Evolutionary conservation across 805 yeast genomes (phyloP), one percentile per base, ranked within the genome.

Genomic region (Yarrowia bubula): DNA sequence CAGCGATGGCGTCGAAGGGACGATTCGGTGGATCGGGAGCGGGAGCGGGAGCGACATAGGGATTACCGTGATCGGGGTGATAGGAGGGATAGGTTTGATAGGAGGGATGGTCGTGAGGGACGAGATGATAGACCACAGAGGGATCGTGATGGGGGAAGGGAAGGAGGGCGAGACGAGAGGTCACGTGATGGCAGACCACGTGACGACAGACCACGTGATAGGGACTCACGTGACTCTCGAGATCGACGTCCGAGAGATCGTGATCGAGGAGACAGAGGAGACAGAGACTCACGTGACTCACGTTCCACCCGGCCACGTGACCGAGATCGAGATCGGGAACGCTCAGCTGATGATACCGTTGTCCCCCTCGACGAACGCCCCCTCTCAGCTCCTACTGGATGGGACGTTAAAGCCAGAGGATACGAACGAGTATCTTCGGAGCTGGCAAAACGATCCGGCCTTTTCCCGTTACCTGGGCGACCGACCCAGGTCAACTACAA

Each of bases 341-440:
- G 68, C 44, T 58, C 64, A 3, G 11, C 17, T 6, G 64, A 58
- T 33, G 47, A 55, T 6, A 18, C 47, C 1, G 51, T 43, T 15
- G 50, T 44, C 3, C 35, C 64, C 0, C 64, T 58, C 8, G 51
- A 43, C 10, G 64, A 58, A 14, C 51, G 64, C 0, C 64, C 41
- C 10, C 32, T 43, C n/a, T 44, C 50, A 4, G 51, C 42, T 6
- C 50, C 50, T 1, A 43, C 51, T 2, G 64, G 64, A 4, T 58
- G 64, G 64, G 95, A 90, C 60, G 77, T 83, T 28, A 80, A 81
- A 38, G 92, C 96, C 0, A 79, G 79, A 67, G 93, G 90, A 0
- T 88, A 88, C 72, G 95, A 89, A 71, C 82, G 83, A 7, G 85
- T 88, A 1, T 82, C 89, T 1, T 88, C 95, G 0, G 89, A 86